These are phyloP conservation scores for Pisolithus orientalis DNA, from an alignment of 768 basidiomycete species.

Conservation along the genomic window DNA sequence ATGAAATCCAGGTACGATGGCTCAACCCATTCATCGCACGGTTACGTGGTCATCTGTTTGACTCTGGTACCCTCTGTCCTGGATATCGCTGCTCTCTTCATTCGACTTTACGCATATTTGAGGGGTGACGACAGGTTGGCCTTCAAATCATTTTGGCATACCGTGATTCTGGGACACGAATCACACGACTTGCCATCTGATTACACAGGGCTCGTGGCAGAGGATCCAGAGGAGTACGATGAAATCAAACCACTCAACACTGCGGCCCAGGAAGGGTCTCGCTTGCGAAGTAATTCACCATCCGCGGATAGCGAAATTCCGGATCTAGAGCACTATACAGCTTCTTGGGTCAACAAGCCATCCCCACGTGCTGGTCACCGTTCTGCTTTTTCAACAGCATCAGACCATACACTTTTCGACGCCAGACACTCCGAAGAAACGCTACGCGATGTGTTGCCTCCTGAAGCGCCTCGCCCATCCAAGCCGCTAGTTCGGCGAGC, in stretches of 20 bases:
- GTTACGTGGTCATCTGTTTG: slow-evolving; percentile 48
- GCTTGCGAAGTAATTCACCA: slow-evolving; percentile 13
- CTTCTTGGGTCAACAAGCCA: slow-evolving; percentile 46
- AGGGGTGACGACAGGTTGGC: slow-evolving; percentile 38
- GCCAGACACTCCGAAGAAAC: slow-evolving; percentile 54
- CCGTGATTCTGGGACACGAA: slow-evolving; percentile 46
- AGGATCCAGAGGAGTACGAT: slow-evolving; percentile 52
- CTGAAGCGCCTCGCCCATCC: slow-evolving; percentile 6
- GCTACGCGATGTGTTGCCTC: slow-evolving; percentile 37
- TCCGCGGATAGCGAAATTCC: slow-evolving; percentile 19
- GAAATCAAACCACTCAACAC: slow-evolving; percentile 31
- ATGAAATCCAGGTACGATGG: slow-evolving; percentile 60
- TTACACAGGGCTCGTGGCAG: slow-evolving; percentile 52
- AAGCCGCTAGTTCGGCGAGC: slow-evolving; percentile 33
- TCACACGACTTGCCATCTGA: slow-evolving; percentile 28
- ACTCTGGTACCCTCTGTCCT: slow-evolving; percentile 40
- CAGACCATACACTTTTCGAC: slow-evolving; percentile 48
- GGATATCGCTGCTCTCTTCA: slow-evolving; percentile 48
- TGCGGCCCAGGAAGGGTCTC: slow-evolving; percentile 3
- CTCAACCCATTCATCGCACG: slow-evolving; percentile 55
- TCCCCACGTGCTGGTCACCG: slow-evolving; percentile 12
- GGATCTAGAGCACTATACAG: slow-evolving; percentile 29
- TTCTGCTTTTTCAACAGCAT: slow-evolving; percentile 39
- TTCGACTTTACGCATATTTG: slow-evolving; percentile 47
- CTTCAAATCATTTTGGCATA: slow-evolving; percentile 48